These are phyloP conservation scores for Pezicula rhizophila DNA, from an alignment of 2,329 filamentous ascomycete species.

Conservation along the genomic window DNA sequence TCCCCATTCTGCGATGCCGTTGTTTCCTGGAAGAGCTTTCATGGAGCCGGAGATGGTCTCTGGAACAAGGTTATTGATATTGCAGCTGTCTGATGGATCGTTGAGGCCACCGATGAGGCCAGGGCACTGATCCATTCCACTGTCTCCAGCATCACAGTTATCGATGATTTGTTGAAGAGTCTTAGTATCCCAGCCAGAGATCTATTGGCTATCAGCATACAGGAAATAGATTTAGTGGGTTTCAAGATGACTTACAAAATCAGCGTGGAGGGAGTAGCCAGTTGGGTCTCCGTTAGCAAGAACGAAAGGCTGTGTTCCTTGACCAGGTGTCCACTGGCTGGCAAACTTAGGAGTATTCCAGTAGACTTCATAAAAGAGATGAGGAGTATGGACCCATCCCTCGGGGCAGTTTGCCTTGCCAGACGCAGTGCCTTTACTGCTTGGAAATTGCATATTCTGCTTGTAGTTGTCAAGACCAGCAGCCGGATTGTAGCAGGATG, in stretches of 20 bases:
- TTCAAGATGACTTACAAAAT: slow-evolving; percentile 45
- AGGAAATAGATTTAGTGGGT: not conserved
- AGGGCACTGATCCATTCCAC: slow-evolving; percentile 57
- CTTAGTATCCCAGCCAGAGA: slow-evolving; percentile 66
- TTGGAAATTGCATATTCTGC: slow-evolving; percentile 70
- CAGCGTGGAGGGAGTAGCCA: slow-evolving; percentile 70
- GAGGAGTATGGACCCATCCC: slow-evolving; percentile 62
- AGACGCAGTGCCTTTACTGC: slow-evolving; percentile 26
- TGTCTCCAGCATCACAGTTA: slow-evolving; percentile 57
- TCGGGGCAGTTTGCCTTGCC: slow-evolving; percentile 62
- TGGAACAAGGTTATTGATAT: slow-evolving; percentile 39
- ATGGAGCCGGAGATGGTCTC: slow-evolving; percentile 40
- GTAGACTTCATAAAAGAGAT: slow-evolving; percentile 82
- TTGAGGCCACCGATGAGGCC: slow-evolving; percentile 49
- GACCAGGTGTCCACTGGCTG: slow-evolving; percentile 54
- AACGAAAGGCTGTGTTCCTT: slow-evolving; percentile 63
- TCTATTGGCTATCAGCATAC: slow-evolving; percentile 47
- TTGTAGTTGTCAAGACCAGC: slow-evolving; percentile 45
- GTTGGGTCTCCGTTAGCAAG: slow-evolving; percentile 73
- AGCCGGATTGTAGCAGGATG: slow-evolving; percentile 80
- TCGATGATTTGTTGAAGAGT: slow-evolving; percentile 68
- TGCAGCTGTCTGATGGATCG: slow-evolving; percentile 40
- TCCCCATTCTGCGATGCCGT: slow-evolving; percentile 47
- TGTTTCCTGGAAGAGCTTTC: slow-evolving; percentile 46
- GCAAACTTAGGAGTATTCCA: slow-evolving; percentile 67